Base-by-base conservation (phyloP, 345 rosid genomes). In the Bretschneidera sinensis region DNA sequence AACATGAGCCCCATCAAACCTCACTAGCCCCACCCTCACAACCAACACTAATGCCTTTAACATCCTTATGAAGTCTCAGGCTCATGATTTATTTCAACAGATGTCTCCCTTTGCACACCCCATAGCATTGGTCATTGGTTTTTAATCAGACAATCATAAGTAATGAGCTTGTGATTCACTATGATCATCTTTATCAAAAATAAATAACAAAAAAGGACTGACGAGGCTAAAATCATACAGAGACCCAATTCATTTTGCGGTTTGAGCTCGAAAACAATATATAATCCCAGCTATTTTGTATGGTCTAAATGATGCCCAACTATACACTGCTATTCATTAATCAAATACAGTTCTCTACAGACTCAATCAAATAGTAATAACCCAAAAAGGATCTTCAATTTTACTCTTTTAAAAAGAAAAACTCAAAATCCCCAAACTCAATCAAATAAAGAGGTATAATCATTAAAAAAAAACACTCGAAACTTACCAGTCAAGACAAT, bases 401-500 rank as follows among this genome's bases (percentile, higher is more conserved):
- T 9, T 31, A 31, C 35, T 31, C 35, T 4, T 31, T 9, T 31
- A 31, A 31, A 31, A 31, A 31, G 35, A 31, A 9, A 31, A 4
- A 31, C 35, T 31, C 4, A 31, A 39, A 13, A 5, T 39, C 45
- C 10, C 45, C 2, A 5, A 14, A 63, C 6, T 48, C 52, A 48
- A 48, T 48, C 52, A 18, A 4, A 13, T 11, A 2, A 45, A 5
- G 8, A 45, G 2, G 4, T 13, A 45, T 11, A 45, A 45, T 13
- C 49, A 45, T 45, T 3, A 45, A 45, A 13, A 45, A 11, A 9
- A 13, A 35, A 23, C 0, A 64, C 55, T 24, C 55, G 4, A 31
- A 24, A 43, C 49, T 54, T 65, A 92, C 99, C 97, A 0, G 77
- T 89, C 72, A 92, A 68, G 48, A 94, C 97, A 58, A 87, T 77